These are phyloP conservation scores for Gossypium stocksii DNA, from an alignment of 345 rosid genomes.

Conservation along the genomic window DNA sequence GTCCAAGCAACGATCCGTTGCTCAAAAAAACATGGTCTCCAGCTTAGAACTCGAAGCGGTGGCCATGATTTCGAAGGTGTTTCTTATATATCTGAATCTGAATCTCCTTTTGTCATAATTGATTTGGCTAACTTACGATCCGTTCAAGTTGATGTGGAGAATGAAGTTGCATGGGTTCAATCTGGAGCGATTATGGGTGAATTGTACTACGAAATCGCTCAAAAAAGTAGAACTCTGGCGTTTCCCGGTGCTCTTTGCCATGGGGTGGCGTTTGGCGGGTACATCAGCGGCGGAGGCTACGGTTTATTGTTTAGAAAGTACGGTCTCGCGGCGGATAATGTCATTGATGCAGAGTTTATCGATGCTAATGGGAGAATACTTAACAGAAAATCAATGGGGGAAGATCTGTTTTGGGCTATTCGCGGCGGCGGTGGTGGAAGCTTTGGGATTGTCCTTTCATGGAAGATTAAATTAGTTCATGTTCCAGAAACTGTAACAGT, in stretches of 20 bases:
- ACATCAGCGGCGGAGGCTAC: neutral
- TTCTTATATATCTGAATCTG: neutral
- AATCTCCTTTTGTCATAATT: neutral
- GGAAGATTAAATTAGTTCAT: neutral
- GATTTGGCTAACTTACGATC: conserved; percentile 6
- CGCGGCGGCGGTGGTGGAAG: neutral
- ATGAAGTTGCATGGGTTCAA: conserved; percentile 7
- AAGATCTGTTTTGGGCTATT: conserved; percentile 3
- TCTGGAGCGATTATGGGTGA: neutral
- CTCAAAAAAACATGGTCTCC: neutral
- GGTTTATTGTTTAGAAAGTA: neutral
- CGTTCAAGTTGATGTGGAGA: neutral
- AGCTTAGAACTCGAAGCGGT: neutral
- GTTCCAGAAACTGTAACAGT: neutral
- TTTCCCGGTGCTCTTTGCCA: neutral
- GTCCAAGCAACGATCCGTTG: conserved; percentile 3
- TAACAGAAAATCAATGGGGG: neutral
- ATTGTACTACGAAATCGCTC: neutral
- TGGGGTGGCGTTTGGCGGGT: neutral
- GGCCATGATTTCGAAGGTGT: conserved; percentile 12
- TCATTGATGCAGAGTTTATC: neutral
- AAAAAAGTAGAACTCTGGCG: neutral
- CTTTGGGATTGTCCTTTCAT: neutral
- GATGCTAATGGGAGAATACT: neutral
- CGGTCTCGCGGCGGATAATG: conserved; percentile 5